Percentiles rank a stretch among this genome's conserved stretches.
Evolutionary conservation across 2,329 filamentous ascomycete species (phyloP).

Genomic region (Gnomoniopsis sp.): DNA sequence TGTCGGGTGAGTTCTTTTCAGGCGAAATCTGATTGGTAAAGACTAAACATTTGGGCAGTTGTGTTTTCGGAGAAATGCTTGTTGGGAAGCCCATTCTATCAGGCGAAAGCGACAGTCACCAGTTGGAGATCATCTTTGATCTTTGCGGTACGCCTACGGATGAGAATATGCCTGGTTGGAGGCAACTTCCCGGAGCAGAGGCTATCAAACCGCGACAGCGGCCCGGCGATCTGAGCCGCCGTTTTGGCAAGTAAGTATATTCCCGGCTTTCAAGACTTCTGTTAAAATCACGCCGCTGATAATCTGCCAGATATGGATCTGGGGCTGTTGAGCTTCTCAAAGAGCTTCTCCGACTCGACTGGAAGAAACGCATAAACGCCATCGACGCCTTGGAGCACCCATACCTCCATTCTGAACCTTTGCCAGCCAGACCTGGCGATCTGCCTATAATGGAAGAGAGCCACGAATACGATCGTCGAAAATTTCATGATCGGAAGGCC

Average conservation of each 20-base stretch:
- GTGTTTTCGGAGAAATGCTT: slow-evolving; percentile 98
- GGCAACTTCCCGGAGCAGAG: slow-evolving; percentile 75
- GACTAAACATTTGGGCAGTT: slow-evolving; percentile 48
- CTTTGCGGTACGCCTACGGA: slow-evolving; percentile 88
- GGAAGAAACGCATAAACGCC: slow-evolving; percentile 84
- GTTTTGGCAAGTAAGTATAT: slow-evolving; percentile 64
- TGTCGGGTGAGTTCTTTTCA: slow-evolving; percentile 67
- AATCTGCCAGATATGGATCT: slow-evolving; percentile 54
- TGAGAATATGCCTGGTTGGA: slow-evolving; percentile 91
- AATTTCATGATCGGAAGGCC: slow-evolving; percentile 81
- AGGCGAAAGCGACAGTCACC: slow-evolving; percentile 83
- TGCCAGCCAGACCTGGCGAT: slow-evolving; percentile 78
- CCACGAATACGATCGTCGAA: slow-evolving; percentile 91
- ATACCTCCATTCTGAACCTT: slow-evolving; percentile 78
- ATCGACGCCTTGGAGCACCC: slow-evolving; percentile 89
- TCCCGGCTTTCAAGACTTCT: no score
- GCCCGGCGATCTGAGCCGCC: slow-evolving; percentile 63
- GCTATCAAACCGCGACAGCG: slow-evolving; percentile 61
- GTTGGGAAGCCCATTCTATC: slow-evolving; percentile 88
- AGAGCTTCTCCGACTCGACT: slow-evolving; percentile 84
- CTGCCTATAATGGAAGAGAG: slow-evolving; percentile 92
- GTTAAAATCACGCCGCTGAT: neutral
- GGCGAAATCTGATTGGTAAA: neutral
- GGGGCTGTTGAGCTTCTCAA: slow-evolving; percentile 75
- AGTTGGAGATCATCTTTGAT: slow-evolving; percentile 91